Percentiles rank a stretch among this genome's conserved stretches.
Evolutionary conservation across 2,329 filamentous ascomycete genomes (phyloP).

Genomic region (Trichoderma guizhouense): DNA sequence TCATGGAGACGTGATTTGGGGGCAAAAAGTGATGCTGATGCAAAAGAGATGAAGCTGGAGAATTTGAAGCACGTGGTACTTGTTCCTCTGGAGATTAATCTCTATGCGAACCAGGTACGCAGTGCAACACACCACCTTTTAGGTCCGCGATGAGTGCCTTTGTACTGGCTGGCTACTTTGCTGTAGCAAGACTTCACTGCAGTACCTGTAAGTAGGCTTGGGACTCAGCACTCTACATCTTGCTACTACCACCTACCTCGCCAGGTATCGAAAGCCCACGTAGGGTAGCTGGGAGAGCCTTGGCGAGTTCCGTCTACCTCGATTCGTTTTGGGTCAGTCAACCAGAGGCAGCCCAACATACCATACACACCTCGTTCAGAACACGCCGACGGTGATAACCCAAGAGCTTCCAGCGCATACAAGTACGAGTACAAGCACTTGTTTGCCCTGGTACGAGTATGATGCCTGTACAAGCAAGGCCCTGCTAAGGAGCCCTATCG

Average conservation of each 20-base stretch:
- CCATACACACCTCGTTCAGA: background rate
- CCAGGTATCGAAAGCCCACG: background rate
- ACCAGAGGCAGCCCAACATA: background rate
- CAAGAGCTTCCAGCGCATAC: background rate
- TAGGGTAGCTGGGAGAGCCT: background rate
- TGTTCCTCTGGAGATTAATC: slow-evolving; percentile 3
- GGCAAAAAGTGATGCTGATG: background rate
- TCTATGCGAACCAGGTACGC: slow-evolving; percentile 9
- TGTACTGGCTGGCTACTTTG: background rate
- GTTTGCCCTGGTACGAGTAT: background rate
- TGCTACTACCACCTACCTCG: background rate
- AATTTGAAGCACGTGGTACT: slow-evolving; percentile 5
- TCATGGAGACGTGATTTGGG: slow-evolving; percentile 4
- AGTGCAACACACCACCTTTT: background rate
- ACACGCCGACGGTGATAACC: background rate
- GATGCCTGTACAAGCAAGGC: background rate
- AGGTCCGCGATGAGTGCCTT: background rate
- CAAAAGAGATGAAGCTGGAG: slow-evolving; percentile 8
- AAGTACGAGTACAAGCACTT: background rate
- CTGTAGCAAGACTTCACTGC: background rate
- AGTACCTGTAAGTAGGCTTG: background rate
- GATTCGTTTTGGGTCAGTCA: background rate
- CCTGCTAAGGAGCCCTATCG: slow-evolving; percentile 10
- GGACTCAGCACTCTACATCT: background rate
- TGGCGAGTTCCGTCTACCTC: background rate